Evolutionary conservation across 768 basidiomycete genomes (phyloP).

Genomic region (Psilocybe cubensis): DNA sequence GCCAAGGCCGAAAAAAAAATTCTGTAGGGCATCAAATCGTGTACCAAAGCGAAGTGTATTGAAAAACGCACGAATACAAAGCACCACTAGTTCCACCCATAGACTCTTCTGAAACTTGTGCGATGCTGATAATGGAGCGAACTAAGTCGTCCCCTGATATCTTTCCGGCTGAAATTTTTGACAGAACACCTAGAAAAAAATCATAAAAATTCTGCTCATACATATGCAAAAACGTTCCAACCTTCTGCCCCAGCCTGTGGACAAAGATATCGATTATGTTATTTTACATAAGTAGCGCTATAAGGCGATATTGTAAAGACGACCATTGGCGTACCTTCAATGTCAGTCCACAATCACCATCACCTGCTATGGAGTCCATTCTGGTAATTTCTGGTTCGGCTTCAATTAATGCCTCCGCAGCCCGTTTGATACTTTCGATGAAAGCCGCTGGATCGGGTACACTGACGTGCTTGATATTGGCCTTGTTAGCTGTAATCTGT

Average conservation of each 20-base stretch:
- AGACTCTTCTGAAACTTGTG: slow-evolving; percentile 75
- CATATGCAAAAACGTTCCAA: slow-evolving; percentile 22
- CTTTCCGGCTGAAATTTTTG: slow-evolving; percentile 53
- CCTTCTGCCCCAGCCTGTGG: slow-evolving; percentile 71
- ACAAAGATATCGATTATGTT: neutral
- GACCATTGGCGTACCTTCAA: slow-evolving; percentile 40
- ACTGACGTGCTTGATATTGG: slow-evolving; percentile 12
- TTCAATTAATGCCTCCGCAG: slow-evolving; percentile 66
- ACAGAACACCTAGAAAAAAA: slow-evolving; percentile 55
- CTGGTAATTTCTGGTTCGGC: slow-evolving; percentile 90
- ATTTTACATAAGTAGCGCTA: no score
- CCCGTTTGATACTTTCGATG: slow-evolving; percentile 54
- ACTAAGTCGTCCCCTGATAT: slow-evolving; percentile 70
- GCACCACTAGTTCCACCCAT: slow-evolving; percentile 96
- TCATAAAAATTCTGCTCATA: neutral
- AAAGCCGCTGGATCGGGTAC: slow-evolving; percentile 51
- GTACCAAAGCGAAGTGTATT: neutral
- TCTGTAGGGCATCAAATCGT: slow-evolving; percentile 37
- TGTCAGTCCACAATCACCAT: slow-evolving; percentile 70
- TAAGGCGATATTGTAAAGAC: neutral
- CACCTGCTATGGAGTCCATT: slow-evolving; percentile 91
- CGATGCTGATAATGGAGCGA: slow-evolving; percentile 64
- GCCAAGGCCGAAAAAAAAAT: slow-evolving; percentile 92
- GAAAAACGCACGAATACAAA: slow-evolving; percentile 75
- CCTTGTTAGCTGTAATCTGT: neutral